These are phyloP conservation scores for Pyrenula aspistea DNA, from an alignment of 495 filamentous ascomycete genomes.

Conservation along the genomic window DNA sequence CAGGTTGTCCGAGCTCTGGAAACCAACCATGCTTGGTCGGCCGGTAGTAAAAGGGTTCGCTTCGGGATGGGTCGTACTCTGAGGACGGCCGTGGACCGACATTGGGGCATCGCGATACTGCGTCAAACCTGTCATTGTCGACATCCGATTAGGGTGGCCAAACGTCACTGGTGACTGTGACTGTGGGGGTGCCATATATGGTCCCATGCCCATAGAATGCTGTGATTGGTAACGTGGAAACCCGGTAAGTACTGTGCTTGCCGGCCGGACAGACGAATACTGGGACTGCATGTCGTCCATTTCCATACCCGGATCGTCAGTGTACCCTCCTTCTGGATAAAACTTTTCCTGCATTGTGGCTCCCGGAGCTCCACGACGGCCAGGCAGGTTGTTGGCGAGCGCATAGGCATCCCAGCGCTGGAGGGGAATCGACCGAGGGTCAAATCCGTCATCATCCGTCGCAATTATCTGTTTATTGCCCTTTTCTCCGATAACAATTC, in stretches of 20 bases:
- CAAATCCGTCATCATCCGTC: slow-evolving; percentile 75
- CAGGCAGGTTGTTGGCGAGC: slow-evolving; percentile 77
- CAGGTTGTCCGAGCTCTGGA: slow-evolving; percentile 52
- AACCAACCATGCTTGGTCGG: slow-evolving; percentile 33
- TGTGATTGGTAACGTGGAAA: slow-evolving; percentile 40
- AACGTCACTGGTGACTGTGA: slow-evolving; percentile 59
- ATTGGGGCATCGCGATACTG: slow-evolving; percentile 39
- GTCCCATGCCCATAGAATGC: slow-evolving; percentile 14
- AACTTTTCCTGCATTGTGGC: slow-evolving; percentile 48
- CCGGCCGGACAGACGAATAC: slow-evolving; percentile 89
- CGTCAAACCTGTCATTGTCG: slow-evolving; percentile 42
- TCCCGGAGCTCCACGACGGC: slow-evolving; percentile 58
- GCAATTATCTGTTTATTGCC: slow-evolving; percentile 82
- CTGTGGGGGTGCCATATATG: slow-evolving; percentile 56
- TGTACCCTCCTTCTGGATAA: slow-evolving; percentile 38
- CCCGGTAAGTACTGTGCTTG: slow-evolving; percentile 82
- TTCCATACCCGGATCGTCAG: slow-evolving; percentile 59
- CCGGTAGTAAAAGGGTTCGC: slow-evolving; percentile 33
- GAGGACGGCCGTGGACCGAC: slow-evolving; percentile 32
- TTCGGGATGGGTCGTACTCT: slow-evolving; percentile 25
- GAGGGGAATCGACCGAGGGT: slow-evolving; percentile 83
- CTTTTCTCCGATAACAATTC: slow-evolving; percentile 89
- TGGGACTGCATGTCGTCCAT: slow-evolving; percentile 97
- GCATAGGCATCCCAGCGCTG: slow-evolving; percentile 98
- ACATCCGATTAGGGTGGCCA: slow-evolving; percentile 40